Conservation (phyloP, 148 eudicot species). For the Fallopia convolvulus region DNA sequence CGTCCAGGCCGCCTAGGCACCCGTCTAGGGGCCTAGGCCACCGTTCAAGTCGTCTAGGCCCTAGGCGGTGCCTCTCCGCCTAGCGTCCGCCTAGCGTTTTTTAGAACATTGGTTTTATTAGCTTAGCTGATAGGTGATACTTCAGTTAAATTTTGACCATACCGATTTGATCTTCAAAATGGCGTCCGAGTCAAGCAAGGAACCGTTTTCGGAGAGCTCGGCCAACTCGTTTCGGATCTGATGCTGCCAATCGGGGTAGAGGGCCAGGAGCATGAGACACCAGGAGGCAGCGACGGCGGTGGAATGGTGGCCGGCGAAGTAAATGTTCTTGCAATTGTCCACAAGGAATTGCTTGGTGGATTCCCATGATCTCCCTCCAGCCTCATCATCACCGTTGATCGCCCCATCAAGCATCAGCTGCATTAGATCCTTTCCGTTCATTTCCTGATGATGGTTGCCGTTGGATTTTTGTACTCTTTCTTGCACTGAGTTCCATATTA, state of each 20-base stretch:
- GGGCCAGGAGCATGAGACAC: constrained; percentile 47
- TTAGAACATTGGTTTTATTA: no score
- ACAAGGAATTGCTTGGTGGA: constrained; percentile 34
- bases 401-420: constrained; percentile 48
- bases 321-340: constrained; percentile 63
- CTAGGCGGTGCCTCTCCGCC: no score
- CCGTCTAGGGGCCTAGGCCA: no score
- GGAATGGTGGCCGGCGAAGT: constrained; percentile 61
- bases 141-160: not conserved
- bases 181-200: not conserved
- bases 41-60: no score
- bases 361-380: not conserved
- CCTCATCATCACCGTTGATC: not conserved
- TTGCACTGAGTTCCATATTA: constrained; percentile 39
- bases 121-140: no score
- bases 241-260: constrained; percentile 53
- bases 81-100: no score
- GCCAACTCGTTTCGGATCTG: constrained; percentile 40
- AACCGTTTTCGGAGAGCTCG: not conserved
- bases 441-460: not conserved
- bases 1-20: no score
- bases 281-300: constrained; percentile 50
- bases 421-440: constrained; percentile 36
- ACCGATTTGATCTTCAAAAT: not conserved
- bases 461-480: constrained; percentile 18